Evolutionary conservation across 108 stramenopile species (phyloP), one percentile per base, ranked within the genome.

Genomic region (Fistulifera pelliculosa): DNA sequence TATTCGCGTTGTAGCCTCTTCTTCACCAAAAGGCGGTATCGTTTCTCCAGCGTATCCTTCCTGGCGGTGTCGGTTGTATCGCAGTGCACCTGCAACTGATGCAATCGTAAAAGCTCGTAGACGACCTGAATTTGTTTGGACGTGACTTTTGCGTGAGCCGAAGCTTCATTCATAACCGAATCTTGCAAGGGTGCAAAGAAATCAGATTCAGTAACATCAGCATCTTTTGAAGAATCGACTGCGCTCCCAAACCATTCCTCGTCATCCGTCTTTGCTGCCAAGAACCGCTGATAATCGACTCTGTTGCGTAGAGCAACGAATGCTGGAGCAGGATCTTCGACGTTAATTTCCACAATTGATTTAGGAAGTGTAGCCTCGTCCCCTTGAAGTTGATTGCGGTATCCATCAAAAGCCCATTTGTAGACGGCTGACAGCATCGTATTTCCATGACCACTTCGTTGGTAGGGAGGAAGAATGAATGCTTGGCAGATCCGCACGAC

Each of bases 1-100:
- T 31, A 19, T 13, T 12, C 35, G 5, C 51, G 55, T 17, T 86
- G 70, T 39, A 60, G 49, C 26, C 84, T 76, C 60, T 72, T 76
- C 60, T 93, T 93, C 4, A 93, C 75, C 81, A 86, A 78, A 4
- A 93, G 56, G 24, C 87, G 83, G 52, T 75, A 93, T 25, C 18
- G 40, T 57, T 61, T 63, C 49, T 71, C 67, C 17, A 16, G 24
- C 17, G 26, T 5, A 1, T 23, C 27, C 1, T 4, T 8, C 1
- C 27, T 21, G 1, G 10, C 16, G 11, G 15, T 1, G 15, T 8
- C 17, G 3, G 61, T 18, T 2, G 54, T 39, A 42, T 49, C 15
- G 26, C 35, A 39, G n/a, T 47, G 14, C 3, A 25, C 26, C 18
- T 50, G 48, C 2, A 73, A 21, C 10, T 42, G 35, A 41, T 53